These are phyloP conservation scores for Venturia effusa DNA, from an alignment of 2,329 filamentous ascomycete genomes.

Conservation along the genomic window DNA sequence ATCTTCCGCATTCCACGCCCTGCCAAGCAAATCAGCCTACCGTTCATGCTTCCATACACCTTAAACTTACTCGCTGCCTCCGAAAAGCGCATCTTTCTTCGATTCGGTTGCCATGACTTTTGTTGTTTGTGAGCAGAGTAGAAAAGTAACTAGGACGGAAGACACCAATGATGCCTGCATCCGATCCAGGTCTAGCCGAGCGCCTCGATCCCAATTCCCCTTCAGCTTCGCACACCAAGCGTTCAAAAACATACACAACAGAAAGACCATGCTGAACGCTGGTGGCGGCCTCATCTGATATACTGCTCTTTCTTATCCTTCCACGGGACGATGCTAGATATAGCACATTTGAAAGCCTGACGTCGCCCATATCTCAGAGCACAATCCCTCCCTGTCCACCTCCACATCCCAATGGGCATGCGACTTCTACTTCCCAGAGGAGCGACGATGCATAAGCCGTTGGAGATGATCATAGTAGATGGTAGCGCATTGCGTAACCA, in stretches of 20 bases:
- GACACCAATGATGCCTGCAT: conserved; percentile 3
- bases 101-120: conserved; percentile 3
- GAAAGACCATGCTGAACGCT: not conserved
- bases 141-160: not conserved
- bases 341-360: not conserved
- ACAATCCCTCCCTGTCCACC: not conserved
- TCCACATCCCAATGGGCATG: not conserved
- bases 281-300: not conserved
- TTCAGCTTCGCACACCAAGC: not conserved
- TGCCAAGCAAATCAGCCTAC: not conserved
- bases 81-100: conserved; percentile 2
- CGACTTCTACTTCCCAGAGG: not conserved
- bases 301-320: not conserved
- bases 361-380: not conserved
- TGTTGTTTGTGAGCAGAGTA: conserved; percentile 1
- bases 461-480: not conserved
- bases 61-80: conserved; percentile 1
- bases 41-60: not conserved
- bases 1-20: conserved; percentile 42
- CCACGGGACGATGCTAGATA: not conserved
- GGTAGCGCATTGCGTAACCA: not conserved
- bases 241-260: not conserved
- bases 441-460: not conserved
- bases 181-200: not conserved
- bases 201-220: not conserved